These are phyloP conservation scores for Cinnamomum chago DNA, from an alignment of 164 flowering plant species.

Conservation along the genomic window DNA sequence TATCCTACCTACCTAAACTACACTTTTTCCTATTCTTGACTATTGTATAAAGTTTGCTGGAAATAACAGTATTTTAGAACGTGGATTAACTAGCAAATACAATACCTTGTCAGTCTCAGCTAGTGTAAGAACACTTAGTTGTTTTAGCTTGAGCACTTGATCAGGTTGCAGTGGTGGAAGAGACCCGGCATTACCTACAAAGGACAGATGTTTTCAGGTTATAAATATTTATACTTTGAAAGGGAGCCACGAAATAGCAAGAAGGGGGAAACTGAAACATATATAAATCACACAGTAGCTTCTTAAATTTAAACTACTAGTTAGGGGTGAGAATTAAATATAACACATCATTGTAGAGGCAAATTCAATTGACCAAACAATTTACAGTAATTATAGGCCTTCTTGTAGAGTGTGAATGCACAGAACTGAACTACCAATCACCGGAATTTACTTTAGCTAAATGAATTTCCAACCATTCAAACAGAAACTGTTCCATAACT, in stretches of 20 bases:
- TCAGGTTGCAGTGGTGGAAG: slow-evolving; percentile 75
- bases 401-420: not conserved
- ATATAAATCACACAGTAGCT: too few species aligned
- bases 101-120: slow-evolving; percentile 55
- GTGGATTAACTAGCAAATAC: not conserved
- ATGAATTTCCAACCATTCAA: not conserved
- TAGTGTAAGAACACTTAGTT: slow-evolving; percentile 83
- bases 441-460: not conserved
- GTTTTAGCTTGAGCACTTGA: slow-evolving; percentile 87
- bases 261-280: too few species aligned
- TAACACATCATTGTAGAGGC: not conserved
- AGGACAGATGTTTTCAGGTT: not conserved
- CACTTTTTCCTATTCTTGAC: not conserved
- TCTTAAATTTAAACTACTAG: not conserved
- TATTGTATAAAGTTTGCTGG: not conserved
- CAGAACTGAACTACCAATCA: not conserved
- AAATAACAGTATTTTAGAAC: not conserved
- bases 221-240: not conserved
- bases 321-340: not conserved
- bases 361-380: not conserved
- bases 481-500: not conserved
- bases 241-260: not conserved
- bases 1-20: too few species aligned
- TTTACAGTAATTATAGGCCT: not conserved
- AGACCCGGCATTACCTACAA: slow-evolving; percentile 38